These are phyloP conservation scores for Omphalotus olearius DNA, from an alignment of 1,284 basidiomycete species.

Conservation along the genomic window DNA sequence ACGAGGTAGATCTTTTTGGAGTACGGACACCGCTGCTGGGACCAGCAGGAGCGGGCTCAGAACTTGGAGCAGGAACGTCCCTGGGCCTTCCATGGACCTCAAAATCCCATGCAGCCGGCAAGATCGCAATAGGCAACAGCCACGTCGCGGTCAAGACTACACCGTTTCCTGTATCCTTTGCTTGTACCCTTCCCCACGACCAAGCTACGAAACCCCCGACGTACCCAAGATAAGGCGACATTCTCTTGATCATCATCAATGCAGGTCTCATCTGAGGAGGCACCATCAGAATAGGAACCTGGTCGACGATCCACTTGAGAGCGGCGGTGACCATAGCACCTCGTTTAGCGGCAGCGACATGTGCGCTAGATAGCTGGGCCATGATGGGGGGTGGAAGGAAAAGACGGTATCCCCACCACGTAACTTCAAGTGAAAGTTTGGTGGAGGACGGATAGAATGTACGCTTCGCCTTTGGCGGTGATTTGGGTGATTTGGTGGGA, in stretches of 20 bases:
- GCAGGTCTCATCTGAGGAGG: slow-evolving; percentile 57
- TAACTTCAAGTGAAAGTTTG: slow-evolving; percentile 63
- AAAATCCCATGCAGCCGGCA: slow-evolving; percentile 62
- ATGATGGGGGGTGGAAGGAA: slow-evolving; percentile 72
- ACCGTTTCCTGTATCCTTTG: slow-evolving; percentile 66
- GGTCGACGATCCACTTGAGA: slow-evolving; percentile 63
- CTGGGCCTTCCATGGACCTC: slow-evolving; percentile 17
- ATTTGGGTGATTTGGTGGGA: slow-evolving; percentile 6
- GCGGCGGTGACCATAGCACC: slow-evolving; percentile 71
- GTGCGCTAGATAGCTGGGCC: slow-evolving; percentile 54
- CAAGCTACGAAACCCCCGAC: slow-evolving; percentile 76
- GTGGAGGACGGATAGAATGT: slow-evolving; percentile 72
- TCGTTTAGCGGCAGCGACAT: slow-evolving; percentile 63
- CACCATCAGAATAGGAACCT: slow-evolving; percentile 54
- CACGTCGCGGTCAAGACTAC: slow-evolving; percentile 73
- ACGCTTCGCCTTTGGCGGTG: slow-evolving; percentile 20
- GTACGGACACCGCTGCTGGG: too few relatives aligned
- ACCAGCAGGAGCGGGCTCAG: too few relatives aligned
- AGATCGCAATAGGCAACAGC: slow-evolving; percentile 68
- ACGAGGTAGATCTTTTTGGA: too few relatives aligned
- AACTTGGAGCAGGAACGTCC: not conserved
- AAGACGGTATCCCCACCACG: slow-evolving; percentile 81
- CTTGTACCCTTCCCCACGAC: slow-evolving; percentile 70
- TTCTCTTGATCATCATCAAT: slow-evolving; percentile 49
- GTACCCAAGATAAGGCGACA: slow-evolving; percentile 66